Base-by-base conservation (phyloP, 768 basidiomycete genomes). In the Phanerochaete sordida region DNA sequence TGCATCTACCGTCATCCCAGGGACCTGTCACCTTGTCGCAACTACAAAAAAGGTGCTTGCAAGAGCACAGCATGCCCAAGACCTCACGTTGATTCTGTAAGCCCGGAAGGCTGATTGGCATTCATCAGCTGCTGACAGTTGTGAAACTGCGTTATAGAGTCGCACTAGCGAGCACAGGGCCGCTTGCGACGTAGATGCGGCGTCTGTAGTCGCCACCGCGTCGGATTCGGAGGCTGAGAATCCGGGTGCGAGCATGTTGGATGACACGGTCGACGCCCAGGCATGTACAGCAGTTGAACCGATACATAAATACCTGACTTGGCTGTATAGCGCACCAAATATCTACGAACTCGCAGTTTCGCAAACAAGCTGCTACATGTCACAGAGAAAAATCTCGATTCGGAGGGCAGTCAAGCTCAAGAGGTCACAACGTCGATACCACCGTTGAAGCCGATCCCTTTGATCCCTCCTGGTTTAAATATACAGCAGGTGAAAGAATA, bases 401-500 rank as follows among this genome's bases (percentile, higher is more conserved):
- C 33, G 33, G 13, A 6, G 33, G 7, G 6, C 13, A 13, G 6
- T 35, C 33, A 26, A 28, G 48, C 23, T 3, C 24, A 28, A 19
- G 50, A 51, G 16, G 4, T 15, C 5, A 23, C 28, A 3, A 11
- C n/a, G 1, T 19, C 30, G 2, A 23, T 28, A 3, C 56, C 46
- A 30, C 46, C 56, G 1, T 23, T 26, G 52, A n/a, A 27, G n/a
- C 51, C 58, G 1, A 47, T 60, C 15, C 65, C 65, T 11, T 24
- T 48, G 5, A 58, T 70, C 0, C 69, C 69, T 19, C 69, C 69
- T 21, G 69, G 69, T 0, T 58, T 70, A 0, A 67, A 67, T 2
- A 39, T 68, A 13, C 61, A 67, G 21, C 16, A 27, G 21, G 66
- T 67, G 35, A 46, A 64, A 57, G 8, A 33, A 19, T 11, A 13